Percentiles rank a stretch among this genome's conserved stretches.
These are phyloP conservation scores for Capsicum chinense DNA, from an alignment of 257 asterid genomes.

Conservation along the genomic window DNA sequence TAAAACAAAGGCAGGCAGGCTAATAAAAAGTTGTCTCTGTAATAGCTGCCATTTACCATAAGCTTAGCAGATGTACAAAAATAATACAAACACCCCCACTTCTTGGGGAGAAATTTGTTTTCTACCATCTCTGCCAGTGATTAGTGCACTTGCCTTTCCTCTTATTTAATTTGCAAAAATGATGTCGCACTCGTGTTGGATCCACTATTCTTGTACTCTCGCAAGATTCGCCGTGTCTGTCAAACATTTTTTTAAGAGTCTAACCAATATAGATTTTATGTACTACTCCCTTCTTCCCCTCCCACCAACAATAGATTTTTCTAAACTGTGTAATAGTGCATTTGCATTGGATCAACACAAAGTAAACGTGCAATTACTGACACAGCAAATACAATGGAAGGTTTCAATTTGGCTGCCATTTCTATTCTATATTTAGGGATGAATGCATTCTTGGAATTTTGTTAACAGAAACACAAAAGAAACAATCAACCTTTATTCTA, in stretches of 20 bases:
- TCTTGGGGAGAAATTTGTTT: constrained; percentile 12
- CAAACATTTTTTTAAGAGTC: too few species aligned
- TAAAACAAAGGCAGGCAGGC: neutral
- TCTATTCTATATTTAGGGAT: neutral
- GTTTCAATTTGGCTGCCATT: neutral
- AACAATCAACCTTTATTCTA: neutral
- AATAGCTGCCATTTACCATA: constrained; percentile 28
- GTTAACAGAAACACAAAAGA: neutral
- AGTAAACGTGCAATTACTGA: neutral
- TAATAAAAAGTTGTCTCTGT: constrained; percentile 25
- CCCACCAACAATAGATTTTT: neutral
- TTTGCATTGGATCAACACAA: neutral
- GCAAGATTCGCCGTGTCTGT: too few species aligned
- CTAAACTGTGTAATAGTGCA: neutral
- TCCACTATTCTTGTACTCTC: too few species aligned
- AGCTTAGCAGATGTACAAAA: constrained; percentile 32
- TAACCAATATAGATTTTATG: neutral
- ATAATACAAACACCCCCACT: neutral
- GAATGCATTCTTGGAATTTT: neutral
- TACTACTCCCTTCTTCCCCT: neutral
- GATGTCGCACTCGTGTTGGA: too few species aligned
- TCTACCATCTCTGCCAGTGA: neutral
- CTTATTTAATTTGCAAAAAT: neutral
- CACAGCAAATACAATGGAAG: neutral
- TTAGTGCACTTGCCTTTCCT: neutral